Base-by-base conservation (phyloP, 495 filamentous ascomycete genomes). In the Aspergillus sparsus region DNA sequence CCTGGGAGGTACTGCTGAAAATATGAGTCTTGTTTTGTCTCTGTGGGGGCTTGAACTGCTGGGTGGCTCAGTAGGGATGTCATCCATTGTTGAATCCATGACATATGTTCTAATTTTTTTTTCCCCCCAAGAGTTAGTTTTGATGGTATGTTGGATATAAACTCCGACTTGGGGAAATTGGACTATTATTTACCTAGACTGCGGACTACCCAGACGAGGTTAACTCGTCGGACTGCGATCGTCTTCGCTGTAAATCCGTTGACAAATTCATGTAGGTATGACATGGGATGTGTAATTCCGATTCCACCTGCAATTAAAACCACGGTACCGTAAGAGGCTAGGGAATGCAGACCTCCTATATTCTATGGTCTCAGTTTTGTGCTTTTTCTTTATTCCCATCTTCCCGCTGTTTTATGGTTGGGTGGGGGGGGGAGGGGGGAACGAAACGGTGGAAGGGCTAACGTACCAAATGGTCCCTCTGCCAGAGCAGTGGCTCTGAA, bases 251-350 rank as follows among this genome's bases (percentile, higher is more conserved):
- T 63, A 52, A 77, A 77, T 6, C 73, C 77, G 9, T 67, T 60
- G 27, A 85, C 60, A 7, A 84, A 76, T 55, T 81, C 74, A 55
- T 79, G 77, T 35, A 85, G 44, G 63, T 83, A 83, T 11, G 76
- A 78, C 66, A 84, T 77, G 47, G 82, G 78, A 64, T 86, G 82
- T 7, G 83, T 86, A 61, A 86, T 85, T 12, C 83, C 83, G 58
- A 86, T 82, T 36, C 83, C 83, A 1, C 80, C 82, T 10, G 82
- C 83, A 63, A 86, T 77, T 50, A 86, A 66, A 0, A 86, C 55
- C 18, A 83, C 73, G 8, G 80, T 83, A 33, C 83, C 82, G 63
- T 84, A 86, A 0, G 78, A 81, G 27, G 70, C 60, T 21, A 85
- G 74, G 3, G 71, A 72, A 49, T 84, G 74, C 45, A 82, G 72